Evolutionary conservation across 441 rosid species (phyloP), one percentile per base, ranked within the genome.

Genomic region (Euphorbia corollata): DNA sequence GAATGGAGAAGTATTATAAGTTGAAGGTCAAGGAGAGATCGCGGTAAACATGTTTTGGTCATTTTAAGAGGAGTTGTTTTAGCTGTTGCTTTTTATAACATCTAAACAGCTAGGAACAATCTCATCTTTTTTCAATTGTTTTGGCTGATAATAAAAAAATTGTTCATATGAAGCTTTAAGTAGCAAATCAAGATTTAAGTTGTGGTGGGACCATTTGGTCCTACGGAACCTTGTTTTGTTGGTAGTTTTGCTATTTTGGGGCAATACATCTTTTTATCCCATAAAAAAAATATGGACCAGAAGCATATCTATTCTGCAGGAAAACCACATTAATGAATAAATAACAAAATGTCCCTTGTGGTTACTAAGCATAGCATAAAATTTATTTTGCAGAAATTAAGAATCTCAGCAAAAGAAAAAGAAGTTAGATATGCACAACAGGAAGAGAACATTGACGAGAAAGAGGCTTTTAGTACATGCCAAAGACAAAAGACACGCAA

Each of bases 261-360:
- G 3, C 15, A 41, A 41, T 1, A 41, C 2, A 41, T 41, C 15
- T 41, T 8, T 41, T 8, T 41, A 8, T 41, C 8, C 47, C 3
- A 2, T 8, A 8, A 41, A 61, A 73, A 19, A 51, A 57, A 61
- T 64, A 13, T 54, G 19, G 56, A 34, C 27, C 61, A 65, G 27
- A 8, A 24, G 54, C n/a, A 41, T 27, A 38, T 50, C 59, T 68
- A 20, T 45, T 65, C 69, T 48, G 41, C 41, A 48, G 59, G 62
- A 27, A 50, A 69, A 50, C 53, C 27, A 59, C 16, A 27, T 56
- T 27, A 5, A 32, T 15, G 36, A 27, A 57, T 57, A 36, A 57
- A 27, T 57, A 18, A 12, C n/a, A 57, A 38, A 59, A 36, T 38
- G 20, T 24, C 39, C 23, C 47, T 8, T 6, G 6, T 9, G 54